Percentiles rank a stretch among this genome's conserved stretches.
These are phyloP conservation scores for Sphagnum magellanicum DNA, from an alignment of 228 moss, liverwort and hornwort species.

Conservation along the genomic window DNA sequence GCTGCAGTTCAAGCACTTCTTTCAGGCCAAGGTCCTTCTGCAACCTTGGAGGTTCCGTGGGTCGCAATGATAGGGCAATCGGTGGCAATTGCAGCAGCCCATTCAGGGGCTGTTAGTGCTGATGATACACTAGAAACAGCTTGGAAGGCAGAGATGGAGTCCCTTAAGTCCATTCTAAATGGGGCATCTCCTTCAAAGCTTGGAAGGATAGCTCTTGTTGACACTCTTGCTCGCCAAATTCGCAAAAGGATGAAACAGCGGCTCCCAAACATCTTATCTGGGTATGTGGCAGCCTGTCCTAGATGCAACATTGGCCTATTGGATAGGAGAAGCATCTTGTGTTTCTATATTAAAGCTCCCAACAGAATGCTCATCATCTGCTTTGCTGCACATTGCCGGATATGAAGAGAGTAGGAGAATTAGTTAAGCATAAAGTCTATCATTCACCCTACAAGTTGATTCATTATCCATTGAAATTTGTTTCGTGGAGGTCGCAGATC, in stretches of 20 bases:
- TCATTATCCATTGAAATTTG: too few relatives aligned
- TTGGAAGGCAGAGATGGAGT: conserved; percentile 95
- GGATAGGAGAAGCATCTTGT: neutral
- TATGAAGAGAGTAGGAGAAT: too few relatives aligned
- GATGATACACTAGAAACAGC: conserved; percentile 94
- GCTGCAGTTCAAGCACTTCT: conserved; percentile 99
- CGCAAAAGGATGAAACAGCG: conserved; percentile 78
- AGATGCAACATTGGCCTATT: neutral
- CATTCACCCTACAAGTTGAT: too few relatives aligned
- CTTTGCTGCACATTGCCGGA: too few relatives aligned
- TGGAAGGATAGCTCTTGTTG: conserved; percentile 87
- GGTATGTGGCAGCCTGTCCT: conserved; percentile 31
- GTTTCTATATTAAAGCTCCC: neutral
- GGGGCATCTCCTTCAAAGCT: conserved; percentile 74
- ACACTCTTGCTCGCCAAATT: conserved; percentile 77
- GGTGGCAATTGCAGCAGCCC: conserved; percentile 95
- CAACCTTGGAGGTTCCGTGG: conserved; percentile 88
- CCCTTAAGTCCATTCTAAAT: conserved; percentile 73
- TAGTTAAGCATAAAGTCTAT: too few relatives aligned
- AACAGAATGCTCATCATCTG: too few relatives aligned
- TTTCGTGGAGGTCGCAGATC: too few relatives aligned
- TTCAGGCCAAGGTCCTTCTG: conserved; percentile 85
- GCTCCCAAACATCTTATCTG: conserved; percentile 80
- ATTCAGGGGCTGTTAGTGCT: conserved; percentile 49
- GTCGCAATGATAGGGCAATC: conserved; percentile 97